Base-by-base conservation (phyloP, 805 yeast species). In the Dipodascopsis tothii region DNA sequence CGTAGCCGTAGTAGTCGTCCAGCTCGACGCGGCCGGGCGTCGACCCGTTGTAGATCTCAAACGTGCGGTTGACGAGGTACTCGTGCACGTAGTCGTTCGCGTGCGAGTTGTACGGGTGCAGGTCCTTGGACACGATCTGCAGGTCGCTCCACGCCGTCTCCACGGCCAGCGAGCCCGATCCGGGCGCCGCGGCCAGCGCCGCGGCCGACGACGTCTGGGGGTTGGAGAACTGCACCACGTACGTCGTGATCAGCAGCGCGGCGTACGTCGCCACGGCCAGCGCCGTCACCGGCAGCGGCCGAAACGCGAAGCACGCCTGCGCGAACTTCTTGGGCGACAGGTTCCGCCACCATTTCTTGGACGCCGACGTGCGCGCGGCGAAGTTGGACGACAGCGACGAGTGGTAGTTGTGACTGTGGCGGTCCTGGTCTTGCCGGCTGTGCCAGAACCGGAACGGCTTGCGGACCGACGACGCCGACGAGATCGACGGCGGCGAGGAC, bases 31-130 rank as follows among this genome's bases (percentile, higher is more conserved):
- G 52, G n/a, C 61, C 65, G 39, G 60, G 60, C 5, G 50, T 40
- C 3, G 54, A 16, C 30, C 41, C 9, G 35, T 42, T n/a, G 71
- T 34, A 61, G 3, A 75, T 53, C 3, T 58, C 46, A 6, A 56
- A 52, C 3, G 75, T 72, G 49, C 78, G 68, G 3, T 60, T 49
- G 21, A 70, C 49, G 34, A 88, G 60, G 56, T 79, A 83, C 51
- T 78, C 80, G 60, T 82, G 90, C 11, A 87, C 86, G 23, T 67
- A 68, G 60, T 81, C 90, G 62, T 85, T 87, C 11, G 80, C 84
- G 45, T 68, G 76, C 0, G 95, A 80, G 20, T 78, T 76, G 62
- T 82, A 88, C 0, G 96, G 86, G 63, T 88, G 96, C 41, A 77
- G 78, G 21, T 70, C 59, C 25, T 64, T 56, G 0, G 92, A 81